Evolutionary conservation across 164 flowering plant species (phyloP), one percentile per base, ranked within the genome.

Genomic region (Stephania cephalantha): DNA sequence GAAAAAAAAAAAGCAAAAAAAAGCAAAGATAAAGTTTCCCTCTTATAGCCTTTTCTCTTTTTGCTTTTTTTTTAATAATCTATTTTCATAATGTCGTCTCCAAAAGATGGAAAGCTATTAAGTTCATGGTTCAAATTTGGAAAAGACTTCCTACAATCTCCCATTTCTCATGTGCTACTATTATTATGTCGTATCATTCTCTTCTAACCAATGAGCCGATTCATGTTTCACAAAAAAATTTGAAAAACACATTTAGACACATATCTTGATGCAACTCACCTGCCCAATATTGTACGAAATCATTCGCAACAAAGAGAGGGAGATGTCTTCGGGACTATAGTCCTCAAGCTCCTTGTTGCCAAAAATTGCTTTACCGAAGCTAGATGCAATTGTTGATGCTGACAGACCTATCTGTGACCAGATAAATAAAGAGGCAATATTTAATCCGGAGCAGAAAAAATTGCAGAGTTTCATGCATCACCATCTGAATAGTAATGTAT

Each of bases 271-370:
- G 30, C 9, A 78, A 73, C 85, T 76, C 67, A 90, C 99, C 94
- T 93, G 99, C 64, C 98, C 99, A 74, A 95, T 95, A 77, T 93
- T 93, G 76, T 93, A 95, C 70, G 99, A 95, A 76, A 93, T 93
- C 99, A 95, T 95, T 74, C 96, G 88, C 82, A 95, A 79, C 67
- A 95, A 91, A 55, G 98, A 95, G 18, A 93, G 77, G 69, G 99
- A 95, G 46, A 95, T 91, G 77, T 95, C 99, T 87, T 95, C 99
- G 76, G 99, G 99, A 70, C 93, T 91, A 78, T 92, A 95, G 78
- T 95, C 97, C 52, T 87, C 88, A 64, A 95, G 89, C 83, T 93
- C 97, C 85, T 93, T 95, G 73, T 86, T 87, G 67, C 92, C 97
- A 78, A 91, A 90, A 61, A 93, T 90, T 61, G 95, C 80, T 85